These are phyloP conservation scores for Pascua sp. DNA, from an alignment of 1,284 basidiomycete species.

Conservation along the genomic window DNA sequence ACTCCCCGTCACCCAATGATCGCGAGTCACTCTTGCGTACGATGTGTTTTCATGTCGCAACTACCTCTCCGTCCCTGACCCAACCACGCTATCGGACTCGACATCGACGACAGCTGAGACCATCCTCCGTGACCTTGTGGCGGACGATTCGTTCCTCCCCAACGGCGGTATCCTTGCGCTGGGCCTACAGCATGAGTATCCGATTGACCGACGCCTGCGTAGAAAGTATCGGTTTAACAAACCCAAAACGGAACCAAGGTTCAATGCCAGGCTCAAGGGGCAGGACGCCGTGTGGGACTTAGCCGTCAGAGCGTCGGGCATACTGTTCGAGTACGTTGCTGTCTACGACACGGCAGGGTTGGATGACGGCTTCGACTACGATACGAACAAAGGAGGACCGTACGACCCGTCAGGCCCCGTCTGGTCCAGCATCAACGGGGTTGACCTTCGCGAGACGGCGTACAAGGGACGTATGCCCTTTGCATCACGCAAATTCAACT, in stretches of 20 bases:
- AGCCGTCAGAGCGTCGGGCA: background rate
- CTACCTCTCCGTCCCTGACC: too few species aligned
- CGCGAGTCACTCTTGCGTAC: conserved; percentile 51
- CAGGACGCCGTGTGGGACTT: background rate
- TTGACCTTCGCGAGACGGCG: too few species aligned
- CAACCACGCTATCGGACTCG: too few species aligned
- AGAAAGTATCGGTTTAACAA: too few species aligned
- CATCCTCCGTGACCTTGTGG: background rate
- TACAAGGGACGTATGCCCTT: too few species aligned
- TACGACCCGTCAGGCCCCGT: too few species aligned
- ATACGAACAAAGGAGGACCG: too few species aligned
- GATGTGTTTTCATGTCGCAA: conserved; percentile 30
- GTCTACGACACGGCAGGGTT: background rate
- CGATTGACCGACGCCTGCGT: conserved; percentile 5
- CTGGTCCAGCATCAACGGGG: too few species aligned
- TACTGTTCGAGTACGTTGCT: background rate
- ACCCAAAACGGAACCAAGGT: background rate
- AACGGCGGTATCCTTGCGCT: conserved; percentile 48
- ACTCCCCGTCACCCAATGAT: conserved; percentile 47
- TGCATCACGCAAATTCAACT: background rate
- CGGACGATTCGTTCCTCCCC: conserved; percentile 5
- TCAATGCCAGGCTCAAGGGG: background rate
- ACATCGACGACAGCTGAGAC: too few species aligned
- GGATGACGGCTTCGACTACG: too few species aligned
- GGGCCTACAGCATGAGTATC: conserved; percentile 50